Percentiles rank a stretch among this genome's conserved stretches.
Evolutionary conservation across 2,329 filamentous ascomycete species (phyloP).

Genomic region (Colletotrichum sp.): DNA sequence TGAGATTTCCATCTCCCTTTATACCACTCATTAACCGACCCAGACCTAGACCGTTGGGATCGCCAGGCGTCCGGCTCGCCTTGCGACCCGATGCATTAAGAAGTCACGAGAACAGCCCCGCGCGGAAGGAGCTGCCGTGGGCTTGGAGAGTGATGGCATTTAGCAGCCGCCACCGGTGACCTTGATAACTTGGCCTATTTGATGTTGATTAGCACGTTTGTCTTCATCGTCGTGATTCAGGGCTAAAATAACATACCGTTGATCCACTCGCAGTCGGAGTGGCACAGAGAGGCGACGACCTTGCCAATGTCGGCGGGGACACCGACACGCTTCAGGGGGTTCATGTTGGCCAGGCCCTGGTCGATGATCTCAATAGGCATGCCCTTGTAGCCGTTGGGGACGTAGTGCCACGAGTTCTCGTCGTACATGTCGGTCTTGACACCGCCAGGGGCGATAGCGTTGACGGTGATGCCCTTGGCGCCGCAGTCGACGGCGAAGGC

Average conservation of each 20-base stretch:
- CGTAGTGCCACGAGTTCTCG: slow-evolving; percentile 71
- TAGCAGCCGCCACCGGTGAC: slow-evolving; percentile 36
- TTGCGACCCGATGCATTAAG: slow-evolving; percentile 3
- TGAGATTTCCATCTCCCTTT: not conserved
- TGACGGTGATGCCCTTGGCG: slow-evolving; percentile 70
- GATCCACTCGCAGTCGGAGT: slow-evolving; percentile 67
- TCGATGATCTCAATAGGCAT: slow-evolving; percentile 60
- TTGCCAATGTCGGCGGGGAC: slow-evolving; percentile 63
- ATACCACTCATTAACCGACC: not conserved
- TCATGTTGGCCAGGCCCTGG: slow-evolving; percentile 57
- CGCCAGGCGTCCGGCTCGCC: slow-evolving; percentile 6
- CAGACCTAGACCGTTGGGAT: not conserved
- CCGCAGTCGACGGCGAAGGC: slow-evolving; percentile 76
- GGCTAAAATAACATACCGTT: slow-evolving; percentile 53
- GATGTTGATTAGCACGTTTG: slow-evolving; percentile 54
- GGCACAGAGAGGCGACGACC: slow-evolving; percentile 60
- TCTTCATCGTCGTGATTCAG: not conserved
- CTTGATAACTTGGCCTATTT: slow-evolving; percentile 43
- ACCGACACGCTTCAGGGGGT: slow-evolving; percentile 64
- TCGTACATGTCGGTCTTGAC: slow-evolving; percentile 82
- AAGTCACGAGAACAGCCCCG: not conserved
- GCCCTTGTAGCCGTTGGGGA: slow-evolving; percentile 58
- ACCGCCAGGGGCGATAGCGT: slow-evolving; percentile 74
- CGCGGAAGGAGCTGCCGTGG: not conserved
- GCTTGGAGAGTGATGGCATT: not conserved